These are phyloP conservation scores for Mycena floridula DNA, from an alignment of 768 basidiomycete genomes.

Conservation along the genomic window DNA sequence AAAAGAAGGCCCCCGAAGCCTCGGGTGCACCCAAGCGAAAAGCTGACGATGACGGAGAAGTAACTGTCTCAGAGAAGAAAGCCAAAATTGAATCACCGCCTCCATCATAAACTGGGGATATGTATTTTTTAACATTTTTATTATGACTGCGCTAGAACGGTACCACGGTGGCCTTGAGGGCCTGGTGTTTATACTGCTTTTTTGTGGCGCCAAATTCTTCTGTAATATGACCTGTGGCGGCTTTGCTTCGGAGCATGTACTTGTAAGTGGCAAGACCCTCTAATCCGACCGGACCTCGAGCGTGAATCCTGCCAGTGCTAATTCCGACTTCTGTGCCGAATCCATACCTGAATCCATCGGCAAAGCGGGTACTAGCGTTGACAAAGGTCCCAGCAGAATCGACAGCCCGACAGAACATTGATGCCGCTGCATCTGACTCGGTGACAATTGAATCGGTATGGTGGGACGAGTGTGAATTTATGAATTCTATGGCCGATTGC, in stretches of 20 bases:
- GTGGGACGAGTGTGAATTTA: conserved; percentile 90
- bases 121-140: background rate
- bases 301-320: conserved; percentile 93
- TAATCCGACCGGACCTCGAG: conserved; percentile 91
- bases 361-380: conserved; percentile 94
- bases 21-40: conserved; percentile 54
- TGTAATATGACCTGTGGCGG: conserved; percentile 72
- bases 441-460: conserved; percentile 95
- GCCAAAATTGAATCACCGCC: conserved; percentile 44
- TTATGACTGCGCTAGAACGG: conserved; percentile 34
- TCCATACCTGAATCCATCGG: conserved; percentile 94
- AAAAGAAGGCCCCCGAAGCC: conserved; percentile 56
- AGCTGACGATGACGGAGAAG: conserved; percentile 52
- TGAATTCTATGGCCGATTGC: conserved; percentile 72
- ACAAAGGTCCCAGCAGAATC: conserved; percentile 91
- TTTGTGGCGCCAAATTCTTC: conserved; percentile 79
- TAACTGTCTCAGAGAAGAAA: conserved; percentile 55
- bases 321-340: conserved; percentile 99
- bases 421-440: conserved; percentile 58
- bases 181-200: conserved; percentile 66
- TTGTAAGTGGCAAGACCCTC: conserved; percentile 96
- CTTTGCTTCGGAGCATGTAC: conserved; percentile 82
- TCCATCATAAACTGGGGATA: background rate
- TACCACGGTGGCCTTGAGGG: conserved; percentile 34
- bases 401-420: conserved; percentile 78